A percentile compares a stretch with the other conserved stretches of the same genome.
These are phyloP conservation scores for Gossypium davidsonii DNA, from an alignment of 441 rosid species.

Conservation along the genomic window DNA sequence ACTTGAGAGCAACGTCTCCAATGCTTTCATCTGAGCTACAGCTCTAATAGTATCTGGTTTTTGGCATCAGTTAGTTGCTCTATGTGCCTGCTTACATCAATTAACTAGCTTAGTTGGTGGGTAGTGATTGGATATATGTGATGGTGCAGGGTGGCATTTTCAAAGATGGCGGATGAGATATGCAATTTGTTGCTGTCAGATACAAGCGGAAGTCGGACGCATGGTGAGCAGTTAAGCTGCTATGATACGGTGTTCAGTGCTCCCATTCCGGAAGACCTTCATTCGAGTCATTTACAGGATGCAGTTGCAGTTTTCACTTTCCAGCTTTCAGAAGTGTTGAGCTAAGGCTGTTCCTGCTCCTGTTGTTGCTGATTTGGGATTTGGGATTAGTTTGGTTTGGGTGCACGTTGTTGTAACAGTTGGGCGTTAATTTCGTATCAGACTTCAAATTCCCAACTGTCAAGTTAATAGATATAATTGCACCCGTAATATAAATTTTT, in stretches of 20 bases:
- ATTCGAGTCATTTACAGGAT: conserved; percentile 76
- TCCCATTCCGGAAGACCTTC: conserved; percentile 64
- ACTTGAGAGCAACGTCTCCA: neutral
- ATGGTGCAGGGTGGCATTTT: conserved; percentile 58
- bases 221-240: conserved; percentile 70
- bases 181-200: conserved; percentile 49
- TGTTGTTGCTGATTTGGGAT: neutral
- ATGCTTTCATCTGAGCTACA: neutral
- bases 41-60: neutral
- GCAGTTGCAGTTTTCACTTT: conserved; percentile 73
- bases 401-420: neutral
- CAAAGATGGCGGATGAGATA: conserved; percentile 86
- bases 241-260: conserved; percentile 56
- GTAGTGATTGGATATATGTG: neutral
- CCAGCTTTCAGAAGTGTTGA: conserved; percentile 54
- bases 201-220: conserved; percentile 34
- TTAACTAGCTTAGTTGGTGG: neutral
- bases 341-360: neutral
- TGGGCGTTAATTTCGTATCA: neutral
- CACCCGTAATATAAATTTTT: neutral
- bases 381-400: neutral
- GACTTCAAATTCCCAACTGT: neutral
- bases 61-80: neutral
- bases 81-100: neutral
- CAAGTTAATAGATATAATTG: neutral